Evolutionary conservation across 108 stramenopile genomes (phyloP).

Genomic region (Nannochloropsis gaditana): DNA sequence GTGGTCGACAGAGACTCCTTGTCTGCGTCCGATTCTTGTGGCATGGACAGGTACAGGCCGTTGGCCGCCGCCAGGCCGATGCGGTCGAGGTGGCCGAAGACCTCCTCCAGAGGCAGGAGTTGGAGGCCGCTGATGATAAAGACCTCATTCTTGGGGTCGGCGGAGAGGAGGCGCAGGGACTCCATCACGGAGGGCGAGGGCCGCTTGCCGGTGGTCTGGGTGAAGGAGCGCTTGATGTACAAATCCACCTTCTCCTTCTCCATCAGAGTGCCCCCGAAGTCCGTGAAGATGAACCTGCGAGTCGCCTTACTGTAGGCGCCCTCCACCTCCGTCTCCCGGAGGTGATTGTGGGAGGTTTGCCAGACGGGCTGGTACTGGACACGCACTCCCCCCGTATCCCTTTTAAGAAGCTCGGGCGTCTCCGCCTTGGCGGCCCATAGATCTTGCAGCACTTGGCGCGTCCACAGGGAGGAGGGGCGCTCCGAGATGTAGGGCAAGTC

Average conservation of each 20-base stretch:
- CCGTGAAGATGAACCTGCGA: conserved; percentile 85
- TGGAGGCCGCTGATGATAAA: conserved; percentile 85
- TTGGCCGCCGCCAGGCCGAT: conserved; percentile 86
- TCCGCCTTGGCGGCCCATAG: conserved; percentile 39
- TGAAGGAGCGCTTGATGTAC: conserved; percentile 90
- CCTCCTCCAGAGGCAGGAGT: conserved; percentile 67
- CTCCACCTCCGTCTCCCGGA: conserved; percentile 33
- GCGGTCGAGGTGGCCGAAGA: conserved; percentile 72
- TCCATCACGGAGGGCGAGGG: conserved; percentile 53
- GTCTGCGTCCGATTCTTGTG: neutral
- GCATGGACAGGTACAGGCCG: conserved; percentile 72
- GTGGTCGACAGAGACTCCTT: too few species aligned
- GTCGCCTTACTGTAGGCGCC: conserved; percentile 63
- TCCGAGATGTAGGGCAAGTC: conserved; percentile 92
- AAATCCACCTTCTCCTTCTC: conserved; percentile 72
- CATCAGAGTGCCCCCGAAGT: conserved; percentile 96
- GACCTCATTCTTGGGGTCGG: conserved; percentile 75
- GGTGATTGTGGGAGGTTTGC: conserved; percentile 32
- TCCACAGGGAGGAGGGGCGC: conserved; percentile 89
- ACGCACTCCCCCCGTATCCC: neutral
- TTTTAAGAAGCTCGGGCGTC: neutral
- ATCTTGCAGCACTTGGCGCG: conserved; percentile 81
- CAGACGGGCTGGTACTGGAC: conserved; percentile 7
- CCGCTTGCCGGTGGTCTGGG: conserved; percentile 69
- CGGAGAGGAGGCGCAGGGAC: conserved; percentile 64